A percentile compares a stretch with the other conserved stretches of the same genome.
Conservation (phyloP, 169 alveolate genomes). For the Plasmodium gaboni region DNA sequence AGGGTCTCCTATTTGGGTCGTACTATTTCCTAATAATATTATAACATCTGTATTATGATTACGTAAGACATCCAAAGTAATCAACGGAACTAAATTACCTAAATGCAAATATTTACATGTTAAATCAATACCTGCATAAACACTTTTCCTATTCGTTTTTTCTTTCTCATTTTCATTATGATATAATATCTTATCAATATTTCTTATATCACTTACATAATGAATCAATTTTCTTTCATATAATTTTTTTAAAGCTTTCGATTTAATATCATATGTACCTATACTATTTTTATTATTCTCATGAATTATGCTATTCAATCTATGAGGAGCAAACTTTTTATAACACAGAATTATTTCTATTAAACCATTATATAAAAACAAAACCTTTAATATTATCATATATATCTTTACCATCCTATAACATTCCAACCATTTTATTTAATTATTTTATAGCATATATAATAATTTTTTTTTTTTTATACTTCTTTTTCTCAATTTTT, state of each 20-base stretch:
- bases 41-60: conserved; percentile 79
- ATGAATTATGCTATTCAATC: not conserved
- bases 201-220: conserved; percentile 36
- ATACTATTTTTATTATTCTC: not conserved
- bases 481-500: not conserved
- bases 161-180: conserved; percentile 21
- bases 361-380: not conserved
- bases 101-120: conserved; percentile 83
- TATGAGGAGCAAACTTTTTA: conserved; percentile 1
- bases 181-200: conserved; percentile 17
- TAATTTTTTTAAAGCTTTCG: conserved; percentile 34
- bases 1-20: conserved; percentile 88
- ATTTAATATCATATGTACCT: conserved; percentile 25
- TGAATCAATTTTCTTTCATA: conserved; percentile 33
- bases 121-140: conserved; percentile 83
- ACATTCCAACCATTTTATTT: conserved; percentile 11
- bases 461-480: not conserved
- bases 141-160: conserved; percentile 23
- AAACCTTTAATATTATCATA: not conserved
- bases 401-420: conserved; percentile 12
- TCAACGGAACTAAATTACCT: conserved; percentile 85
- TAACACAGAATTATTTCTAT: not conserved
- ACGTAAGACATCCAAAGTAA: conserved; percentile 81
- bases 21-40: conserved; percentile 86
- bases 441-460: not conserved